phyloP scores from a whole-genome alignment of 345 rosid genomes.

The Murraya paniculata region DNA sequence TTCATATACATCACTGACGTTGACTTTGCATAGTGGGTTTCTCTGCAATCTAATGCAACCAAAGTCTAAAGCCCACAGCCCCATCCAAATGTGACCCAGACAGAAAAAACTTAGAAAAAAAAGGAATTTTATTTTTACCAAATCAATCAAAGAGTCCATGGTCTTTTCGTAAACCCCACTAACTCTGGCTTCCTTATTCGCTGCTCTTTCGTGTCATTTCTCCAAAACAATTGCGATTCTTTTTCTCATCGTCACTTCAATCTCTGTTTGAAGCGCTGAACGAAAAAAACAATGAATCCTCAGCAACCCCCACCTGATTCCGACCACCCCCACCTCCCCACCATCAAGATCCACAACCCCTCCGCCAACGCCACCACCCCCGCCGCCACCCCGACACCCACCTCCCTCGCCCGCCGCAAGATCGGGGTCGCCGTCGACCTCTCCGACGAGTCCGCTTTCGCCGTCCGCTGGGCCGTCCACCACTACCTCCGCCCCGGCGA shows the following conservation, averaged over 20 bases:
- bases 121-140: too few species aligned
- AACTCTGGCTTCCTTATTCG: too few species aligned
- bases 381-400: conserved; percentile 59
- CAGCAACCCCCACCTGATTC: conserved; percentile 38
- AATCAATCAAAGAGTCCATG: background rate
- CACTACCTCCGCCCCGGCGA: conserved; percentile 94
- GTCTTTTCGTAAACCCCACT: background rate
- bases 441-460: conserved; percentile 76
- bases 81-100: too few species aligned
- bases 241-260: background rate
- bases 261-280: too few species aligned
- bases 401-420: conserved; percentile 83
- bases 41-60: too few species aligned
- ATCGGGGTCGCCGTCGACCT: conserved; percentile 93
- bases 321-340: conserved; percentile 64
- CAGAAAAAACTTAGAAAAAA: too few species aligned
- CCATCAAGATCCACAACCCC: conserved; percentile 70
- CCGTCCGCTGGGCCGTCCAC: conserved; percentile 87
- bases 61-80: too few species aligned
- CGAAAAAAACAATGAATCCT: conserved; percentile 10
- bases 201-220: background rate
- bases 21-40: too few species aligned
- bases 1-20: too few species aligned
- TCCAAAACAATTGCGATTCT: background rate
- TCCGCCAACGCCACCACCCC: conserved; percentile 37